A percentile compares a stretch with the other conserved stretches of the same genome.
Conservation (phyloP, 164 flowering plant species). For the Tinospora cordifolia region DNA sequence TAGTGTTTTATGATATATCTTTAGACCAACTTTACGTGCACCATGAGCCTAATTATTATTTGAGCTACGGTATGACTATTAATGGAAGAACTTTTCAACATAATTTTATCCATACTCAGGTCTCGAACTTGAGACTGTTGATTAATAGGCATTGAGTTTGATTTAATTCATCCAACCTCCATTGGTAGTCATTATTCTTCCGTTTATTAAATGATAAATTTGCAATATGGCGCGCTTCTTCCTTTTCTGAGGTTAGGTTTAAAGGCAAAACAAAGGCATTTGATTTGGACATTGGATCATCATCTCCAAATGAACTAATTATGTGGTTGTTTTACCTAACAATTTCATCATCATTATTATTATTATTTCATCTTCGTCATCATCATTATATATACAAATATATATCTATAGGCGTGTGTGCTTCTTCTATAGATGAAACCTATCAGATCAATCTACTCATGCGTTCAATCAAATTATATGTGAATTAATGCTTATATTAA, state of each 20-base stretch:
- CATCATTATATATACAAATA: not conserved
- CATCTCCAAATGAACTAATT: not conserved
- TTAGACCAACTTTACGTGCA: too few relatives aligned
- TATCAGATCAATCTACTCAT: not conserved
- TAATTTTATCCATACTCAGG: too few relatives aligned
- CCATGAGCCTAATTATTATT: too few relatives aligned
- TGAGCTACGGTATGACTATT: too few relatives aligned
- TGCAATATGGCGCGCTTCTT: not conserved
- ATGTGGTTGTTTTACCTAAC: not conserved
- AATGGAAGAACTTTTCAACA: too few relatives aligned
- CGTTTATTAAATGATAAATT: not conserved
- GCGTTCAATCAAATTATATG: not conserved
- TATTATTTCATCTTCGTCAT: not conserved
- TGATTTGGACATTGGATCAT: not conserved
- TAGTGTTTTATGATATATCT: too few relatives aligned
- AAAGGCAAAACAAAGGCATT: conserved; percentile 1
- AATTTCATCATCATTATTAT: too few relatives aligned
- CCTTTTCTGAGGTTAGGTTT: not conserved
- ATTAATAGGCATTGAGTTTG: too few relatives aligned
- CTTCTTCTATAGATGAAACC: not conserved
- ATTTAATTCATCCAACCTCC: too few relatives aligned
- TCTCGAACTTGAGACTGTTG: too few relatives aligned
- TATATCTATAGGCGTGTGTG: not conserved
- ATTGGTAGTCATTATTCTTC: too few relatives aligned
- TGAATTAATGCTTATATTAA: not conserved